Evolutionary conservation across 495 filamentous ascomycete species (phyloP).

Genomic region (Copromyces sp.): DNA sequence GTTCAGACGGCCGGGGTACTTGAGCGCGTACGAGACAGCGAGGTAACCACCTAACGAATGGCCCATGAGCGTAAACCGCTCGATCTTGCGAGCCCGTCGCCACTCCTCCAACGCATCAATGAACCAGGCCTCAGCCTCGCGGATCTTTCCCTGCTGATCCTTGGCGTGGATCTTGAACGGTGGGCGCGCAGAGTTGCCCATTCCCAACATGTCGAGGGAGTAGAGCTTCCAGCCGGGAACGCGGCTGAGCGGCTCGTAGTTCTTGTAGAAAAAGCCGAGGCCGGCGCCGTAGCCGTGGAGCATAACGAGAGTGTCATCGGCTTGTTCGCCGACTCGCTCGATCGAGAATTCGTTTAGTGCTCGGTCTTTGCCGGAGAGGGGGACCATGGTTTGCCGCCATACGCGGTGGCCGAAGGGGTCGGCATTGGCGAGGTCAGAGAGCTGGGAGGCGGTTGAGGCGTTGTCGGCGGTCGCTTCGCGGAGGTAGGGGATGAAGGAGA

Average conservation of each 20-base stretch:
- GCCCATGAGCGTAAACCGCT: conserved; percentile 84
- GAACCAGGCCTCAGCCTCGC: conserved; percentile 91
- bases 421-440: conserved; percentile 35
- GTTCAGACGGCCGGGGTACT: conserved; percentile 87
- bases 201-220: conserved; percentile 85
- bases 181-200: conserved; percentile 83
- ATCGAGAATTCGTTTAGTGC: conserved; percentile 89
- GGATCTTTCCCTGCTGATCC: conserved; percentile 68
- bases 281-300: conserved; percentile 95
- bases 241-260: conserved; percentile 79
- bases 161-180: conserved; percentile 76
- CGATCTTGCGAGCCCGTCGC: conserved; percentile 77
- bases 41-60: conserved; percentile 93
- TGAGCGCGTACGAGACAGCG: conserved; percentile 86
- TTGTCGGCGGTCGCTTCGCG: conserved; percentile 52
- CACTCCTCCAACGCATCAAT: conserved; percentile 94
- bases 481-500: conserved; percentile 79
- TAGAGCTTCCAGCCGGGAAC: conserved; percentile 78
- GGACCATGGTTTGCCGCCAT: conserved; percentile 79
- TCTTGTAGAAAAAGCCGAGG: conserved; percentile 94
- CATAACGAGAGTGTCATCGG: conserved; percentile 84
- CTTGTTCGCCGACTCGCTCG: conserved; percentile 68
- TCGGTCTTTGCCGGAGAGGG: conserved; percentile 74
- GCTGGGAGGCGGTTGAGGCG: conserved; percentile 15
- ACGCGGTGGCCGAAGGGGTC: conserved; percentile 81